Evolutionary conservation across 1,284 basidiomycete species (phyloP).

Genomic region (Puccinia triticina): DNA sequence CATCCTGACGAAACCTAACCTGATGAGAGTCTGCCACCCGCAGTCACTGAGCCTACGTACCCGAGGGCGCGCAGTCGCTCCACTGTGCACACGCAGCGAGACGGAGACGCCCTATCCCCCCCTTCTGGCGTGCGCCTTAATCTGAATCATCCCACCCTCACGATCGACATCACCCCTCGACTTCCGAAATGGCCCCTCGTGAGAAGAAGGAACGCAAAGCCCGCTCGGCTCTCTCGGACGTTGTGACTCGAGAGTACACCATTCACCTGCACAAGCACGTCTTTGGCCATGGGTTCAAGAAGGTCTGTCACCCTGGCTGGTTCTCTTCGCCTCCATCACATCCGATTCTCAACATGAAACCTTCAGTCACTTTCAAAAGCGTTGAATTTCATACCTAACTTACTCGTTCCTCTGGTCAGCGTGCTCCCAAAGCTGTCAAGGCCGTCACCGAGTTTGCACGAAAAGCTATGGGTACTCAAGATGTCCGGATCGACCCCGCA

Average conservation of each 20-base stretch:
- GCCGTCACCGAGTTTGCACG: constrained; percentile 83
- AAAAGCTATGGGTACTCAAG: constrained; percentile 89
- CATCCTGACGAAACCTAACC: neutral
- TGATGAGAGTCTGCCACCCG: neutral
- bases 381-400: constrained; percentile 4
- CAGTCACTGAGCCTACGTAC: neutral
- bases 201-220: constrained; percentile 57
- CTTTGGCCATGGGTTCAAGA: constrained; percentile 68
- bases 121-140: neutral
- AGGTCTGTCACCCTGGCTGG: constrained; percentile 21
- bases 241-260: constrained; percentile 94
- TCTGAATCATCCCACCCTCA: neutral
- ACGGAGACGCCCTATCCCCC: neutral
- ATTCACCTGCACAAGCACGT: constrained; percentile 92
- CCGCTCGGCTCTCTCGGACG: constrained; percentile 77
- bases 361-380: constrained; percentile 63
- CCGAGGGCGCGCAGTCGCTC: neutral
- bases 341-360: constrained; percentile 71
- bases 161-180: neutral
- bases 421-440: constrained; percentile 87
- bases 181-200: constrained; percentile 56
- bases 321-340: neutral
- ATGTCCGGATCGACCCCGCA: constrained; percentile 87
- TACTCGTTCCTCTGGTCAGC: constrained; percentile 50
- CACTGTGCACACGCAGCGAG: neutral